Conservation (phyloP, 768 basidiomycete genomes). For the Holtermannia corniformis region DNA sequence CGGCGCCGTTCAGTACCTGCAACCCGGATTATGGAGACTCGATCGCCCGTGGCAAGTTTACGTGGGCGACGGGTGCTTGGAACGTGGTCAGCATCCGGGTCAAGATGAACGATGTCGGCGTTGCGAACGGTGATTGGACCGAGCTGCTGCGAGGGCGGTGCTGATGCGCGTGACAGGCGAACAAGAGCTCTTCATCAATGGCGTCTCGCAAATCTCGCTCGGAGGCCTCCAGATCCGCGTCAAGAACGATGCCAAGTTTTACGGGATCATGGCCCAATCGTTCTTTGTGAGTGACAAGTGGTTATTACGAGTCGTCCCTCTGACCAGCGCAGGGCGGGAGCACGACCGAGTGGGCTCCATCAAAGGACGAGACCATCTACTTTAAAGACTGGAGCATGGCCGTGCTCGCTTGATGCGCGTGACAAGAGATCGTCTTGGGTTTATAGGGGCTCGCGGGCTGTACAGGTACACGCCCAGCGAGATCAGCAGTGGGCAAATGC, state of each 20-base stretch:
- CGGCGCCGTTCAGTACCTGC: conserved; percentile 47
- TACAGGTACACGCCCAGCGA: too few relatives aligned
- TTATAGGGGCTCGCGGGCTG: too few relatives aligned
- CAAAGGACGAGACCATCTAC: conserved; percentile 54
- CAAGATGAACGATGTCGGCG: conserved; percentile 60
- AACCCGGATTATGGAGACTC: conserved; percentile 51
- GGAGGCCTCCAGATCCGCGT: conserved; percentile 52
- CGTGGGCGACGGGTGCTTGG: conserved; percentile 57
- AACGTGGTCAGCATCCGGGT: conserved; percentile 62
- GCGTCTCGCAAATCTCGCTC: conserved; percentile 55
- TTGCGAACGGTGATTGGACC: conserved; percentile 51
- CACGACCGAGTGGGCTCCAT: conserved; percentile 49
- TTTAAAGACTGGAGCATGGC: conserved; percentile 65
- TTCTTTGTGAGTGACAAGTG: conserved; percentile 55
- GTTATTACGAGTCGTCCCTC: not conserved
- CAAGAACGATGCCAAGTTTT: conserved; percentile 48
- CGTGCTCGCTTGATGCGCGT: conserved; percentile 41
- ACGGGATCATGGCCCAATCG: conserved; percentile 56
- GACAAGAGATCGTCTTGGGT: too few relatives aligned
- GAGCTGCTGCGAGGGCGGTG: conserved; percentile 7
- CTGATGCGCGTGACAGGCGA: conserved; percentile 49
- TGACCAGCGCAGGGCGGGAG: conserved; percentile 36
- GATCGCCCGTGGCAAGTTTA: conserved; percentile 60
- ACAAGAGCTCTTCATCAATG: conserved; percentile 58
- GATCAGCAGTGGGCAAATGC: too few relatives aligned